Evolutionary conservation across 768 basidiomycete species (phyloP), one percentile per base, ranked within the genome.

Genomic region (Pleurotus sapidus): DNA sequence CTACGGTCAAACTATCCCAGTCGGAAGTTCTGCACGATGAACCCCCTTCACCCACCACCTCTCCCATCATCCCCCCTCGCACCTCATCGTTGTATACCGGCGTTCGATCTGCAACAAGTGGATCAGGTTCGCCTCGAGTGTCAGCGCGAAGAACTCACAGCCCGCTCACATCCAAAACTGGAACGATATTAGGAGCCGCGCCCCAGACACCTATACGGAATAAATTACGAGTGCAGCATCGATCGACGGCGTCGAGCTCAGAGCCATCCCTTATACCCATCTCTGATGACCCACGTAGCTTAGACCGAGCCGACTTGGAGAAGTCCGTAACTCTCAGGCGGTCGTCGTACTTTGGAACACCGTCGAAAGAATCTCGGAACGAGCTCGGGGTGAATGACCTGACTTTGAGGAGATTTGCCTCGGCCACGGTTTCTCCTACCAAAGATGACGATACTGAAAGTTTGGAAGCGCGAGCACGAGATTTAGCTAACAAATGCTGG

Each of bases 401-500:
- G 37, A 64, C 67, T n/a, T 74, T 78, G 49, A 69, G 68, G 46
- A 78, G 76, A 23, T 78, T 75, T 66, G 76, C 74, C 57, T 81
- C 78, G 37, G 72, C 76, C 47, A 73, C 72, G 0, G 30, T 34
- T 34, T 78, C 78, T 4, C 70, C 77, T 39, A 61, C 67, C 46
- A 73, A 71, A 51, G 70, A 67, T 18, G 81, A 82, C n/a, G 87
- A 85, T 17, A 65, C 69, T 14, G 77, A 74, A 17, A 88, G 88
- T 60, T 70, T 86, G 59, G 87, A 88, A 37, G 68, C 74, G 17
- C 76, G 84, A 57, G 95, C 86, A 2, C 84, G 84, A 64, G 87
- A 87, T 50, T 71, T 92, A 45, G 95, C 95, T 0, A 72, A 77
- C 37, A 82, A 86, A 56, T 95, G 91, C 70, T 93, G 91, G 83